These are phyloP conservation scores for Colletotrichum destructivum DNA, from an alignment of 2,329 filamentous ascomycete genomes.

Conservation along the genomic window DNA sequence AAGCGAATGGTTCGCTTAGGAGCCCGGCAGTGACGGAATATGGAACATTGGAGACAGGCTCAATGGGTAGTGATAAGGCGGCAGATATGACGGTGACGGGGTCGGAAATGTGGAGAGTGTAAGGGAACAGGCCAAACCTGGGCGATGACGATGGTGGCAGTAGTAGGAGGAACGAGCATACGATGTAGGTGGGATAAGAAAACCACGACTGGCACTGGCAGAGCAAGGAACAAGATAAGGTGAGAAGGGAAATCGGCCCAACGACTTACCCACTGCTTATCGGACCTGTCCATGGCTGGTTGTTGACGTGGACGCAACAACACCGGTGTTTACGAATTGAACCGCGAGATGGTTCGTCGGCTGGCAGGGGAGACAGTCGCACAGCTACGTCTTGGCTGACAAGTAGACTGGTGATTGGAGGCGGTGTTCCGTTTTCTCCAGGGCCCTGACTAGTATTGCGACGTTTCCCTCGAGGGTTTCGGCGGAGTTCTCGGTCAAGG, in stretches of 20 bases:
- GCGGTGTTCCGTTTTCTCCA: background rate
- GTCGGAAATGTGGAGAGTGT: conserved; percentile 20
- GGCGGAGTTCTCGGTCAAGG: background rate
- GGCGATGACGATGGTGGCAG: conserved; percentile 33
- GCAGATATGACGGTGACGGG: conserved; percentile 26
- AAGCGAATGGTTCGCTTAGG: background rate
- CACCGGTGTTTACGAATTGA: background rate
- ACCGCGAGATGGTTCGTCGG: background rate
- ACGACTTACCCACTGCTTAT: conserved; percentile 66
- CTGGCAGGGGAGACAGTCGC: background rate
- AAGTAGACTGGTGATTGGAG: background rate
- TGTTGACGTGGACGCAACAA: conserved; percentile 3
- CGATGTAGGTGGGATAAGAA: conserved; percentile 7
- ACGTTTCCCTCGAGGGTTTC: background rate
- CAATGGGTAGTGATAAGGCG: conserved; percentile 31
- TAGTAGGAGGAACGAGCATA: conserved; percentile 6
- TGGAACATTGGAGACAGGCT: conserved; percentile 6
- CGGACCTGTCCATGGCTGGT: conserved; percentile 46
- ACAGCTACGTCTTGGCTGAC: background rate
- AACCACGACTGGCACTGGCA: conserved; percentile 22
- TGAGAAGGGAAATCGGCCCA: conserved; percentile 11
- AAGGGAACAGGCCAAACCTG: conserved; percentile 27
- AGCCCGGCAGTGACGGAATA: conserved; percentile 37
- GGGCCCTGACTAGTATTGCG: background rate
- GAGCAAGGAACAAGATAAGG: background rate